Percentiles rank a stretch among this genome's conserved stretches.
These are phyloP conservation scores for Blepharisma stoltei DNA, from an alignment of 73 alveolate species.

Conservation along the genomic window DNA sequence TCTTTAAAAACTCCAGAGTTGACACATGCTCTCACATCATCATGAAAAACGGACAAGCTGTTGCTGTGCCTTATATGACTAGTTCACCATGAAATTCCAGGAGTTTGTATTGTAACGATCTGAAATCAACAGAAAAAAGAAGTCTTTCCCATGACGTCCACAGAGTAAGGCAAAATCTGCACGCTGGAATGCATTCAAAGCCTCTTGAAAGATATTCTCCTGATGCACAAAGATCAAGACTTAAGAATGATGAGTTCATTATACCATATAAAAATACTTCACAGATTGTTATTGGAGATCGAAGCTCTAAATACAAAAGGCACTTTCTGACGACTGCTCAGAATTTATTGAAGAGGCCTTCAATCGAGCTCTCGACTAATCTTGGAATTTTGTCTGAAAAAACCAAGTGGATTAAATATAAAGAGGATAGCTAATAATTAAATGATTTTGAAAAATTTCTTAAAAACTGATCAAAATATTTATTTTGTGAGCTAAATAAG, in stretches of 20 bases:
- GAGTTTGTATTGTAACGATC: neutral
- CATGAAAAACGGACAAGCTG: constrained; percentile 65
- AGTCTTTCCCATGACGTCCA: constrained; percentile 32
- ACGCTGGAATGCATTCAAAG: constrained; percentile 65
- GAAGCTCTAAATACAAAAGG: constrained; percentile 40
- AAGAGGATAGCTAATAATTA: neutral
- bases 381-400: constrained; percentile 59
- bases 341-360: constrained; percentile 19
- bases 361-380: constrained; percentile 43
- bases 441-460: too few relatives aligned
- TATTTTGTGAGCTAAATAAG: too few relatives aligned
- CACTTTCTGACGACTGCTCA: constrained; percentile 46
- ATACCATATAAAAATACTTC: constrained; percentile 51
- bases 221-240: constrained; percentile 47
- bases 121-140: constrained; percentile 31
- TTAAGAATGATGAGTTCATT: constrained; percentile 41
- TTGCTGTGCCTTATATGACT: constrained; percentile 58
- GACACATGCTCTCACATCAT: constrained; percentile 61
- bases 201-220: constrained; percentile 63
- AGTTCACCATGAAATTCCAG: neutral
- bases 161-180: constrained; percentile 37
- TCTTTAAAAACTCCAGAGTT: constrained; percentile 54
- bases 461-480: too few relatives aligned
- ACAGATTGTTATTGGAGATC: constrained; percentile 46
- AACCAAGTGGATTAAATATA: constrained; percentile 52